Base-by-base conservation (phyloP, 306 rosid genomes). In the Corylus americana region DNA sequence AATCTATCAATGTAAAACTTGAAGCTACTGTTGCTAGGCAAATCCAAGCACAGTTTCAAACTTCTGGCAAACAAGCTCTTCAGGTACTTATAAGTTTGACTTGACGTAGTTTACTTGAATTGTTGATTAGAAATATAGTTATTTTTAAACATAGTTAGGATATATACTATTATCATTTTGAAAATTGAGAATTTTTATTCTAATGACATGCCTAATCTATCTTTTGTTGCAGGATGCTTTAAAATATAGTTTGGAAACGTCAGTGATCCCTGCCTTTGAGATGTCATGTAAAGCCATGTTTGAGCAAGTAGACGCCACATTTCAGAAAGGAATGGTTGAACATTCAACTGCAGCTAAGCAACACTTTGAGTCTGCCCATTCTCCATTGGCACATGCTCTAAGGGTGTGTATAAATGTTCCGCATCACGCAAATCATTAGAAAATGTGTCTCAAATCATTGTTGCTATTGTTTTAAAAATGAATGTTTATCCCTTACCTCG, bases 21-120 rank as follows among this genome's bases (percentile, higher is more conserved):
- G 99, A 96, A 90, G 92, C 90, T 57, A 91, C 98, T 18, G 94
- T 96, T 70, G 95, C 98, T 20, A 89, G 99, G 86, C 98, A 96
- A 83, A 92, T 96, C 77, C 99, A 96, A 89, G 97, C 93, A 7
- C 99, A 96, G 82, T 93, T 96, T 85, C 99, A 93, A 88, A 93
- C 99, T 67, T 86, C 98, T 13, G 99, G 96, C 79, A 93, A 88
- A 84, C 99, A 93, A 85, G 97, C 90, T 75, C 94, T 96, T 81
- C 98, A 93, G 99, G 99, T 96, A 66, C 67, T 73, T 47, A 8
- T 39, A 13, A 55, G 80, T 16, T 77, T n/a, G 50, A 80, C 20
- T 67, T 71, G 49, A 39, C 58, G 63, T 74, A 70, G 66, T 31
- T 75, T 87, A 13, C 72, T 45, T 35, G 74, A 63, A 17, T 64